Base-by-base conservation (phyloP, 2,329 filamentous ascomycete species). In the Chrysoporthe puriensis region DNA sequence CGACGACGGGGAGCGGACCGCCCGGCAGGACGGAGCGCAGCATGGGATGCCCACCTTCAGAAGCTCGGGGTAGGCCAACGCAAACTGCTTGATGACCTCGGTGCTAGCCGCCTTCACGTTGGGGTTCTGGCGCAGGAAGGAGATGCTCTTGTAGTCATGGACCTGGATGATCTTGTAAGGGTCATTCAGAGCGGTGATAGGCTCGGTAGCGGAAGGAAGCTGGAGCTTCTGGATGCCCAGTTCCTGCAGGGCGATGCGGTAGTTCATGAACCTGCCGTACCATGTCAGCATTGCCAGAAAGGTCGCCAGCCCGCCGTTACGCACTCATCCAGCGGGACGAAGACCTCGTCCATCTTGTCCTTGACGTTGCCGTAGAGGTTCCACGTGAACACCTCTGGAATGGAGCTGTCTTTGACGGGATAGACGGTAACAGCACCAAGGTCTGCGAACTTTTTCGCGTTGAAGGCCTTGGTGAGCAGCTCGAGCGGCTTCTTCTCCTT, bases 281-380 rank as follows among this genome's bases (percentile, higher is more conserved):
- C 26, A 14, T 43, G 64, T 67, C 46, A 68, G 50, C 40, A n/a
- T 16, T 3, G 42, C 13, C 34, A 32, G 4, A 34, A 21, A 1
- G 8, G 36, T 36, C 14, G 8, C 21, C 3, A 26, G 58, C 14
- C 7, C 1, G 14, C 18, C 4, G 4, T 7, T 36, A 84, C 90
- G 77, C 81, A 97, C 93, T 91, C 91, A 36, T 94, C 84, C 6
- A 94, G 81, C 74, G 96, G 86, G 4, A 91, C 92, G 82, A 97
- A 97, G 0, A 93, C 96, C 67, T 84, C 83, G 71, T 91, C 87
- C 70, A 93, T 88, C 73, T 91, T 88, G 73, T 93, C 87, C 84
- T 96, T 96, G 70, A 94, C 92, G 48, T 88, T 88, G 16, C 94
- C 94, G 76, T 98, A 97, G 75, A 97, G 90, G 78, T 97, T 97